Evolutionary conservation across 2,329 filamentous ascomycete species (phyloP), one percentile per base, ranked within the genome.

Genomic region (Fonsecaea nubica): DNA sequence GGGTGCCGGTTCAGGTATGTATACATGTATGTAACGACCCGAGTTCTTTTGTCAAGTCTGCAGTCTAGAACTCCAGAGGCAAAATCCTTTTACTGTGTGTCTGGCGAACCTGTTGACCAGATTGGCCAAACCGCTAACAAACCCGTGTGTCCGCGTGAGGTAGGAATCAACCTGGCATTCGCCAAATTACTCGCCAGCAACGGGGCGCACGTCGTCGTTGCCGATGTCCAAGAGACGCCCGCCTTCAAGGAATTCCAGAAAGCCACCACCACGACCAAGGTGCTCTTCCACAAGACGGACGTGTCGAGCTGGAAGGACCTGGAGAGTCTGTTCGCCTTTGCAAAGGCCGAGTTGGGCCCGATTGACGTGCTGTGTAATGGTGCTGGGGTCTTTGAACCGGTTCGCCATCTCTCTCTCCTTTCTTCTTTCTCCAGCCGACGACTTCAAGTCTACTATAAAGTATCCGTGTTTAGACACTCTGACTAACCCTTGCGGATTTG

Each of bases 271-370:
- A 10, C 30, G 5, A 53, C 73, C 8, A 75, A 76, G 63, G 79
- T 77, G 8, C 67, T 82, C 10, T 82, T 82, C 69, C 79, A 79
- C 58, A 69, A 77, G 64, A 82, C 80, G 25, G 78, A 82, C 61
- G 83, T 85, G 2, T 79, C 76, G 8, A 76, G 80, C 18, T 86
- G 83, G 83, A 67, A 71, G 8, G 78, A 85, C 54, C 76, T 86
- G 4, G 77, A 81, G 65, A 74, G 75, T 12, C 81, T 84, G 77
- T 85, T 85, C 64, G 75, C 80, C 35, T 77, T 81, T 15, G 82
- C 83, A 3, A 79, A 81, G 65, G 74, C 75, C 58, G 79, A 83
- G 63, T 84, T 85, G 62, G 82, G 82, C 18, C 76, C 77, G n/a
- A 72, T 80, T 15, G 79, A 82, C 66, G 77, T 82, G 58, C 80